Evolutionary conservation across 1,284 basidiomycete species (phyloP).

Genomic region (Pseudozyma sp.): DNA sequence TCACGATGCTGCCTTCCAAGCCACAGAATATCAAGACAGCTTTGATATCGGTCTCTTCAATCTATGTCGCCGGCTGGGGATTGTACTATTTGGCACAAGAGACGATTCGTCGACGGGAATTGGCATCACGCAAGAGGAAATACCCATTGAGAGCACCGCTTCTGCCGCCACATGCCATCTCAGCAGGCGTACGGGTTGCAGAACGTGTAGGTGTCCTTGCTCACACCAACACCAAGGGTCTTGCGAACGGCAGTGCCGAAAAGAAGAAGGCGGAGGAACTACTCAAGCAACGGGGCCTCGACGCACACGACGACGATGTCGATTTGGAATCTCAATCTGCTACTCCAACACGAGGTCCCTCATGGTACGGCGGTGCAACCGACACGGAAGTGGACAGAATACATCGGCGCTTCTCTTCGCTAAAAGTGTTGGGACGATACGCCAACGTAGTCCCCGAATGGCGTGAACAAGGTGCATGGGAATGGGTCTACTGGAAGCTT

Average conservation of each 20-base stretch:
- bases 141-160: slow-evolving; percentile 42
- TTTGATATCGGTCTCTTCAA: slow-evolving; percentile 24
- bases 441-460: slow-evolving; percentile 72
- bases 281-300: slow-evolving; percentile 19
- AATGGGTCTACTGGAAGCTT: slow-evolving; percentile 58
- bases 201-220: slow-evolving; percentile 40
- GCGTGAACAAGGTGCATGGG: slow-evolving; percentile 72
- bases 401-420: slow-evolving; percentile 66
- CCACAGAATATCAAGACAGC: slow-evolving; percentile 41
- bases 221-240: slow-evolving; percentile 15
- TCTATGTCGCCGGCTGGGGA: slow-evolving; percentile 51
- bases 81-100: slow-evolving; percentile 60
- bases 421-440: slow-evolving; percentile 60
- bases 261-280: slow-evolving; percentile 12
- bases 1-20: slow-evolving; percentile 40
- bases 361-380: slow-evolving; percentile 56
- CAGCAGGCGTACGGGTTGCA: slow-evolving; percentile 33
- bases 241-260: neutral
- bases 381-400: slow-evolving; percentile 69
- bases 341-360: slow-evolving; percentile 10
- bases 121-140: slow-evolving; percentile 35
- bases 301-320: slow-evolving; percentile 7
- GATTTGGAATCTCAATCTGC: slow-evolving; percentile 5
- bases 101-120: slow-evolving; percentile 30
- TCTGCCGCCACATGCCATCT: slow-evolving; percentile 43